Base-by-base conservation (phyloP, 1,139 yeast genomes). In the Saccharomycopsis phalli region DNA sequence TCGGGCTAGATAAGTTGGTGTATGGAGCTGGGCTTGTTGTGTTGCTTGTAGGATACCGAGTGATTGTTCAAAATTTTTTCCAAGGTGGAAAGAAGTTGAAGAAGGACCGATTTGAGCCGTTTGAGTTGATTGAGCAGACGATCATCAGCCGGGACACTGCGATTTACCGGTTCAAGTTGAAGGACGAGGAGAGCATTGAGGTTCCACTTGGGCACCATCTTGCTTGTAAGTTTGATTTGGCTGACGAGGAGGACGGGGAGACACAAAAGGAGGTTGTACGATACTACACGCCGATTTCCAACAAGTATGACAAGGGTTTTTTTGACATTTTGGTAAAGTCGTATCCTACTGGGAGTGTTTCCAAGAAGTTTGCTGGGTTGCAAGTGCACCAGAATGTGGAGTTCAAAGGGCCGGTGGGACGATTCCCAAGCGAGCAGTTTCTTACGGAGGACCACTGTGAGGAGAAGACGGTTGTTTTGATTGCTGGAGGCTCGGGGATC, bases 401-500 rank as follows among this genome's bases (percentile, higher is more conserved):
- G 49, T 81, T 81, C 53, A 71, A 78, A 57, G 93, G 93, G 3
- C 87, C 91, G 21, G 81, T 81, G 40, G 93, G 93, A 10, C 69
- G 78, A 55, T 73, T 81, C 58, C 44, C 54, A 1, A 25, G 31
- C n/a, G 35, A 36, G n/a, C 16, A 42, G 21, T 44, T 25, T 17
- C 40, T 44, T 28, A 44, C 47, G 17, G 31, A 28, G 22, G 48
- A 45, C 28, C 61, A 69, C 44, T 81, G 81, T 56, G 56, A 58
- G 27, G 76, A 76, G 34, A 69, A 69, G 46, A 71, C 74, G 45
- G 66, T 81, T 47, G 78, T 76, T 11, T 68, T 81, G 62, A 67
- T 81, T 50, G 88, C 88, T n/a, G 91, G 88, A 51, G 91, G 91
- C 13, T 74, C 87, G 0, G 91, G 91, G 41, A 78, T 81, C 46